Percentiles rank a stretch among this genome's conserved stretches.
Evolutionary conservation across 2,329 filamentous ascomycete species (phyloP).

Genomic region (Eutypa lata): DNA sequence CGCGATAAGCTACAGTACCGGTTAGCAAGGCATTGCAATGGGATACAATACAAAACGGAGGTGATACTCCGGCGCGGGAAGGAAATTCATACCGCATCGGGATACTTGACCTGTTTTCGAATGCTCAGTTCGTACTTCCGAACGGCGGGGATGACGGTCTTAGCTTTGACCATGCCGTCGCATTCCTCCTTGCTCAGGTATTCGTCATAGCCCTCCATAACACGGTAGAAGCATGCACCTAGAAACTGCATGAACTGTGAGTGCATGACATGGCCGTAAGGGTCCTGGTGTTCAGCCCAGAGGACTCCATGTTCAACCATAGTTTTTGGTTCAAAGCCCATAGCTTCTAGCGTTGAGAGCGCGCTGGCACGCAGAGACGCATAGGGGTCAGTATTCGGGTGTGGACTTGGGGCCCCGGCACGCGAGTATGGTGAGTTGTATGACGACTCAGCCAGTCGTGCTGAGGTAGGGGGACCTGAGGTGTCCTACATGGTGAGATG

Average conservation of each 20-base stretch:
- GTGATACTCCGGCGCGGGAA: not conserved
- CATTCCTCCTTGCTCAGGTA: constrained; percentile 19
- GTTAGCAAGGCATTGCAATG: not conserved
- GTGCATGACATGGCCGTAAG: constrained; percentile 23
- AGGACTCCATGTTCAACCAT: constrained; percentile 18
- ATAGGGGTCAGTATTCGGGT: not conserved
- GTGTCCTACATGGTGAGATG: not conserved
- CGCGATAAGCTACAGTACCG: constrained; percentile 12
- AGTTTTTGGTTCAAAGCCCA: constrained; percentile 13
- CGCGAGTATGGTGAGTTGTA: not conserved
- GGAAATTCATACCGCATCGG: not conserved
- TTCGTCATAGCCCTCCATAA: constrained; percentile 23
- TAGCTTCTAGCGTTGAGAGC: constrained; percentile 10
- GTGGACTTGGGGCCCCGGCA: not conserved
- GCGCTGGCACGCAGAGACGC: not conserved
- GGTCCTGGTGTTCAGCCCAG: constrained; percentile 25
- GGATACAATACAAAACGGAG: not conserved
- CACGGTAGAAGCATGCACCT: constrained; percentile 15
- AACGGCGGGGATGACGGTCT: constrained; percentile 15
- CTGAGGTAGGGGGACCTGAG: not conserved
- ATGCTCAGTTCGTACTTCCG: constrained; percentile 20
- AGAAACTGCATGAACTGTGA: constrained; percentile 21
- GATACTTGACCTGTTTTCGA: constrained; percentile 7
- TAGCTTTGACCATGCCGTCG: constrained; percentile 17
- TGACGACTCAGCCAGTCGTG: not conserved